Evolutionary conservation across 441 rosid species (phyloP), one percentile per base, ranked within the genome.

Genomic region (Euphorbia schlechtendalii): DNA sequence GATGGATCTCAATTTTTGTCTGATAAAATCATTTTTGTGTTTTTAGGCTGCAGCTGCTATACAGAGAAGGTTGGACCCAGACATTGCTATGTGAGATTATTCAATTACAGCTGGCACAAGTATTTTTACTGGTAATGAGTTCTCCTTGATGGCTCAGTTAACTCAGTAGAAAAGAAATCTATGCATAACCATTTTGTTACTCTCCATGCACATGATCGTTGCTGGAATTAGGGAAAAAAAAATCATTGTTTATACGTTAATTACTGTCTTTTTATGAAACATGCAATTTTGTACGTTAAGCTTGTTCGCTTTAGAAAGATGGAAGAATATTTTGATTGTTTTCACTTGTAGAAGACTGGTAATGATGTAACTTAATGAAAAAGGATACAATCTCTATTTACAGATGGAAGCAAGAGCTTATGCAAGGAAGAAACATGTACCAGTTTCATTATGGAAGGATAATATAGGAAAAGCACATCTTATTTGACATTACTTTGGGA

Each of bases 21-120:
- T n/a, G n/a, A n/a, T n/a, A n/a, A n/a, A n/a, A n/a, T n/a, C n/a
- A n/a, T n/a, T n/a, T 32, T 3, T 6, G 6, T 32, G 6, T 32
- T 32, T 32, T 32, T 32, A 32, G 34, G 34, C 34, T 32, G 34
- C 34, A 32, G 6, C 34, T 32, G 3, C 34, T 32, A 32, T 32
- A 32, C 36, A 32, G 80, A 84, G 84, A 77, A 87, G 96, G 73
- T 69, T 92, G 82, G 98, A 92, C 72, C 98, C 98, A 18, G 93
- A 92, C 77, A 78, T 86, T 69, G 84, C 96, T 0, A 80, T 87
- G 90, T 92, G 72, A 84, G 45, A 45, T 52, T 52, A 52, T 4
- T 52, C 22, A 25, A 11, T 24, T 22, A 5, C 15, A 21, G 56
- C 22, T 52, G 27, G 4, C 15, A 0, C 10, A 46, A 2, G 15